A percentile compares a stretch with the other conserved stretches of the same genome.
phyloP scores from a whole-genome alignment of 2,329 filamentous ascomycete species.

The Epichloe festucae region DNA sequence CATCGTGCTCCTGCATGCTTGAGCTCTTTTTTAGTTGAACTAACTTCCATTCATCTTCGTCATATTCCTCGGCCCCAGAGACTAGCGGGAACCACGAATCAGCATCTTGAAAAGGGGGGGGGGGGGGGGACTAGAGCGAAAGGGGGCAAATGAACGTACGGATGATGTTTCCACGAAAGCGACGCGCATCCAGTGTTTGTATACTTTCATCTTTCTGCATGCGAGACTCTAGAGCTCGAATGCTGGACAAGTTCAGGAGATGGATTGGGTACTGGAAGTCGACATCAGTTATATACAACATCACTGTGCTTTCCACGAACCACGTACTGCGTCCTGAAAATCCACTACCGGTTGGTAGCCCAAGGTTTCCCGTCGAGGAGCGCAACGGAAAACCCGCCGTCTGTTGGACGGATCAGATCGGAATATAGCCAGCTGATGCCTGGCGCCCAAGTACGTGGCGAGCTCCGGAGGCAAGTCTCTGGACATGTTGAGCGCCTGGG shows the following conservation, averaged over 20 bases:
- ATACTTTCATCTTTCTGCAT: slow-evolving; percentile 37
- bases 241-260: slow-evolving; percentile 50
- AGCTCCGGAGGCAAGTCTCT: slow-evolving; percentile 49
- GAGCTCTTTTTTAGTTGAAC: slow-evolving; percentile 42
- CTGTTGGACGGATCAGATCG: slow-evolving; percentile 45
- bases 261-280: slow-evolving; percentile 51
- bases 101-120: neutral
- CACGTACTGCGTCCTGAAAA: slow-evolving; percentile 56
- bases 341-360: slow-evolving; percentile 53
- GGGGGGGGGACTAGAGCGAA: neutral
- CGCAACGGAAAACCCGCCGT: slow-evolving; percentile 46
- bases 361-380: slow-evolving; percentile 42
- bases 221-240: slow-evolving; percentile 45
- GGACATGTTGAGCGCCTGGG: slow-evolving; percentile 42
- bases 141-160: slow-evolving; percentile 23
- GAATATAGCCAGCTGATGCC: slow-evolving; percentile 54
- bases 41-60: slow-evolving; percentile 57
- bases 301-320: neutral
- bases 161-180: slow-evolving; percentile 63
- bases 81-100: slow-evolving; percentile 25
- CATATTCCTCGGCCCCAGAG: slow-evolving; percentile 48
- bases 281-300: neutral
- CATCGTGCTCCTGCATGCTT: slow-evolving; percentile 5
- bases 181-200: slow-evolving; percentile 42
- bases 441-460: slow-evolving; percentile 51